Evolutionary conservation across 345 rosid species (phyloP), one percentile per base, ranked within the genome.

Genomic region (Eucalyptus sp.): DNA sequence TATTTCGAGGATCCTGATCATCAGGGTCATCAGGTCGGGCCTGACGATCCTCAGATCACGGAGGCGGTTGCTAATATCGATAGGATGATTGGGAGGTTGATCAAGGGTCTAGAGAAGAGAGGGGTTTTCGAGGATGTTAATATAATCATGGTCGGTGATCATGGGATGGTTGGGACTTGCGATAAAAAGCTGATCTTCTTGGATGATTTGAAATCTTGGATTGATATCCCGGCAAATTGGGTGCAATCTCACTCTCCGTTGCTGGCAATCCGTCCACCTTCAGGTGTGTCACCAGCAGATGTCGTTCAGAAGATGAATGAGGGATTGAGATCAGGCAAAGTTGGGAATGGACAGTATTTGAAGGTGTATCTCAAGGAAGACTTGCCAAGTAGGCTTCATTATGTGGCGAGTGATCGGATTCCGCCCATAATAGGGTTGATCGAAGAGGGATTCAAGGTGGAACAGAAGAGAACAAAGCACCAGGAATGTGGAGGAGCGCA

Each of bases 1-100:
- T 97, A 96, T 83, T 97, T 97, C 87, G 99, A 97, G 94, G 98
- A 97, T 87, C 99, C 99, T 86, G 99, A 97, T 95, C 99, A 95
- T 90, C 98, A 97, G 90, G 99, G 99, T 85, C 99, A 96, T 90
- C 92, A 94, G 89, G 98, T 97, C 86, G 98, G 99, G 16, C 97
- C 99, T 43, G 98, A 96, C 92, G 98, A 96, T 95, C 96, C 96
- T 6, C 90, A 90, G 91, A 93, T 96, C 88, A 96, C 97, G 0
- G 98, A 97, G 86, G 99, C 99, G 12, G 97, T 97, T 88, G 93
- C 91, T 87, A 92, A 93, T 80, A 93, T 96, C 46, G 99, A 97
- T 93, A 33, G 91, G 66, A 90, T 96, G 93, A 95, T 97, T 44
- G 99, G 99, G 86, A 96, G 93, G 91, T 71, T 97, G 89, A 97